A percentile compares a stretch with the other conserved stretches of the same genome.
Conservation (phyloP, 345 rosid species). For the Noccaea bulbosa region DNA sequence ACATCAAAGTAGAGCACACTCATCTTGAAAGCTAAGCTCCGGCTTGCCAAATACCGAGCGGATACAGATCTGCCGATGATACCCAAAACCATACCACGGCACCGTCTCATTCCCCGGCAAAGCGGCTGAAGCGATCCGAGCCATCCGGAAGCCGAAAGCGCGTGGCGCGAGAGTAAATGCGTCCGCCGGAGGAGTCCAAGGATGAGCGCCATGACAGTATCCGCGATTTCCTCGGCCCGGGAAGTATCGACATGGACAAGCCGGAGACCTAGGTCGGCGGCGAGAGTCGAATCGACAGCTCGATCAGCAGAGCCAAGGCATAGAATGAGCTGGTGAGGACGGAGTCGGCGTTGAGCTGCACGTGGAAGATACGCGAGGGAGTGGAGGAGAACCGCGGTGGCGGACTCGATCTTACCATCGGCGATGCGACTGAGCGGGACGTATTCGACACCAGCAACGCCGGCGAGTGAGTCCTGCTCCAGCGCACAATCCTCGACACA, state of each 20-base stretch:
- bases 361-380: slow-evolving; percentile 98
- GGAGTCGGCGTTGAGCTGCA: slow-evolving; percentile 97
- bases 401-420: slow-evolving; percentile 88
- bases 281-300: slow-evolving; percentile 86
- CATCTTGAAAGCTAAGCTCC: slow-evolving; percentile 98
- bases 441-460: slow-evolving; percentile 84
- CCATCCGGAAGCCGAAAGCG: slow-evolving; percentile 93
- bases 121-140: slow-evolving; percentile 94
- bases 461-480: slow-evolving; percentile 82
- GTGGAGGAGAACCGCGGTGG: slow-evolving; percentile 88
- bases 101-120: slow-evolving; percentile 94
- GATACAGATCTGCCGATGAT: slow-evolving; percentile 93
- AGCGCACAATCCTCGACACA: slow-evolving; percentile 84
- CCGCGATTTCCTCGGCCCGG: slow-evolving; percentile 97
- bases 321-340: slow-evolving; percentile 89
- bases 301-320: slow-evolving; percentile 98
- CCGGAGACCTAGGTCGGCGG: slow-evolving; percentile 86
- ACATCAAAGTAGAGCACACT: slow-evolving; percentile 94
- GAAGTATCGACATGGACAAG: slow-evolving; percentile 91
- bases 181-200: slow-evolving; percentile 94
- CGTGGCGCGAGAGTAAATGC: slow-evolving; percentile 84
- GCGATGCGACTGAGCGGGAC: slow-evolving; percentile 91
- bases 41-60: slow-evolving; percentile 71
- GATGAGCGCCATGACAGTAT: slow-evolving; percentile 94
- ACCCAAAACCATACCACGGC: slow-evolving; percentile 94